Conservation (phyloP, 2,329 filamentous ascomycete species). For the Ophiostoma quercus region DNA sequence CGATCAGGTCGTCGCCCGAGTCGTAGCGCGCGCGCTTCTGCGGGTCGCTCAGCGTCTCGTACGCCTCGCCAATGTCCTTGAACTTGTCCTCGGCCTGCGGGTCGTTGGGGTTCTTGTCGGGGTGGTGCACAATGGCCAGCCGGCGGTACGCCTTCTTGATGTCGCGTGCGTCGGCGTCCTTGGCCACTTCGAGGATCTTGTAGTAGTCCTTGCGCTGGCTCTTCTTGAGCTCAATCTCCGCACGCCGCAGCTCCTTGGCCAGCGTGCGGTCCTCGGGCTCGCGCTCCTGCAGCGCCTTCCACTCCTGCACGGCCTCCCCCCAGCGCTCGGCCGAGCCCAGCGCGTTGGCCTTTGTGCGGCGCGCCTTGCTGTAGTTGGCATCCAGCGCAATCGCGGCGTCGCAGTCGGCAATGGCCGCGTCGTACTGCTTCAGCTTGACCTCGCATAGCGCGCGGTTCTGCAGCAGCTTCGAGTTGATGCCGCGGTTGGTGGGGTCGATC, state of each 20-base stretch:
- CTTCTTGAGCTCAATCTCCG: slow-evolving; percentile 96
- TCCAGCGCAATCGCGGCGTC: slow-evolving; percentile 79
- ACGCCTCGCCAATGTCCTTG: slow-evolving; percentile 96
- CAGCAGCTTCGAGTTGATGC: slow-evolving; percentile 88
- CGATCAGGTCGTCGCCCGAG: slow-evolving; percentile 83
- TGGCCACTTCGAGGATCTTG: slow-evolving; percentile 86
- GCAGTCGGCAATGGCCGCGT: slow-evolving; percentile 77
- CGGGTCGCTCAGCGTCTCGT: slow-evolving; percentile 90
- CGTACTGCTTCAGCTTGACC: slow-evolving; percentile 77
- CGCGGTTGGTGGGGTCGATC: slow-evolving; percentile 81
- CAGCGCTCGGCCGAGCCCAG: slow-evolving; percentile 79
- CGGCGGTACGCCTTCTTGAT: slow-evolving; percentile 98
- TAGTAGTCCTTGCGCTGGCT: slow-evolving; percentile 97
- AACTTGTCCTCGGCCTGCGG: slow-evolving; percentile 81
- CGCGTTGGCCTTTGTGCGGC: slow-evolving; percentile 90
- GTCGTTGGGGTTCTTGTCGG: slow-evolving; percentile 94
- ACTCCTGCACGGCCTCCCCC: slow-evolving; percentile 85
- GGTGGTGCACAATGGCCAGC: slow-evolving; percentile 88
- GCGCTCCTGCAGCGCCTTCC: slow-evolving; percentile 77
- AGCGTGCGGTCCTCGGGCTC: slow-evolving; percentile 78
- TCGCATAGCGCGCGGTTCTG: slow-evolving; percentile 88
- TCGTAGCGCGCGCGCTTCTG: slow-evolving; percentile 92
- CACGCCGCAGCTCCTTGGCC: slow-evolving; percentile 77
- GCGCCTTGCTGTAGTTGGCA: slow-evolving; percentile 78
- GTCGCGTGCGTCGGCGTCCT: slow-evolving; percentile 74